Percentiles rank a stretch among this genome's conserved stretches.
phyloP scores from a whole-genome alignment of 2,329 filamentous ascomycete species.

The Ascochyta rabiei region DNA sequence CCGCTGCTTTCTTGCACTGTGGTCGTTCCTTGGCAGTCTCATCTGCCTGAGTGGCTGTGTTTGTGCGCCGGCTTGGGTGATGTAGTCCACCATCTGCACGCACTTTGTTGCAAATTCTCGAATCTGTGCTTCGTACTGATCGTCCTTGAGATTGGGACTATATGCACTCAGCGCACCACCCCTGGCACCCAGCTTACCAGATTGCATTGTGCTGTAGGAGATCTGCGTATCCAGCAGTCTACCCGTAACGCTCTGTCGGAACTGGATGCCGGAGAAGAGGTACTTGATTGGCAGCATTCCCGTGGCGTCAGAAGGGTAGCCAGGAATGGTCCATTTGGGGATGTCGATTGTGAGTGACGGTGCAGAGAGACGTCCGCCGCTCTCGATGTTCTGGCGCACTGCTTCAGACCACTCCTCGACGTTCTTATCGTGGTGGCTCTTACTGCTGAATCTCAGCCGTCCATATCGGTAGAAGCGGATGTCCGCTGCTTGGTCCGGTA shows the following conservation, averaged over 20 bases:
- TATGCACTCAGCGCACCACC: conserved; percentile 27
- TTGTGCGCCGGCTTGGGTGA: conserved; percentile 28
- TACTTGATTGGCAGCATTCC: conserved; percentile 28
- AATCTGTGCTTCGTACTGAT: conserved; percentile 1
- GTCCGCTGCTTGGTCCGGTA: conserved; percentile 39
- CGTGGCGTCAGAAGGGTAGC: conserved; percentile 8
- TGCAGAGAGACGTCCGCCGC: conserved; percentile 37
- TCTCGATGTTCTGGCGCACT: conserved; percentile 33
- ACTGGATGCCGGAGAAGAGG: conserved; percentile 38
- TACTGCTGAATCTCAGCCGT: conserved; percentile 21
- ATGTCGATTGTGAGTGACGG: conserved; percentile 36
- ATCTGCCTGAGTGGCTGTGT: conserved; percentile 19
- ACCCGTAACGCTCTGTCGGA: conserved; percentile 32
- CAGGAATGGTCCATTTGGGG: conserved; percentile 38
- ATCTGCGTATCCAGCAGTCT: conserved; percentile 17
- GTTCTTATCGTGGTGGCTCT: conserved; percentile 15
- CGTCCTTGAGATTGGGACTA: conserved; percentile 4
- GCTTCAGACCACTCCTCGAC: conserved; percentile 26
- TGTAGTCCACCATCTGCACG: conserved; percentile 26
- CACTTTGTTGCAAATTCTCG: conserved; percentile 27
- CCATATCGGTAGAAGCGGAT: conserved; percentile 33
- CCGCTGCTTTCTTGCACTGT: conserved; percentile 22
- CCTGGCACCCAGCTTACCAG: conserved; percentile 37
- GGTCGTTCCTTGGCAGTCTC: conserved; percentile 17
- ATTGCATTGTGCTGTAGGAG: conserved; percentile 32